A percentile compares a stretch with the other conserved stretches of the same genome.
Evolutionary conservation across 352 stramenopile genomes (phyloP).

Genomic region (Globisporangium mamillatum): DNA sequence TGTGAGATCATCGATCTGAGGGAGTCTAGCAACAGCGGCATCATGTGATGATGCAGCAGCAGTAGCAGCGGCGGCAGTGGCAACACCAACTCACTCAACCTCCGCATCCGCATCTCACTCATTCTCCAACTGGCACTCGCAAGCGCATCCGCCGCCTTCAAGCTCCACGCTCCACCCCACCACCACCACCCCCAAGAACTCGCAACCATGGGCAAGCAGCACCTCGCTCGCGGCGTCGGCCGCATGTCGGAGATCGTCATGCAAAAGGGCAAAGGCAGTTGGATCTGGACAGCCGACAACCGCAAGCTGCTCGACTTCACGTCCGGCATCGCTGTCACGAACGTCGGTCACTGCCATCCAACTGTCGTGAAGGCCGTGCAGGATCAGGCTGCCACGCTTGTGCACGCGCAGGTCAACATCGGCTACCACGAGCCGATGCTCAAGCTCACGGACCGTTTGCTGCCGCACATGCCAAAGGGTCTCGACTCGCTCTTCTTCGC

Average conservation of each 20-base stretch:
- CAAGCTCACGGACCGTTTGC: constrained; percentile 82
- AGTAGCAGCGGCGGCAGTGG: not conserved
- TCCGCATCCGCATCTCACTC: not conserved
- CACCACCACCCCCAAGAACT: not conserved
- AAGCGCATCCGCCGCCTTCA: constrained; percentile 16
- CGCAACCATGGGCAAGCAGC: constrained; percentile 57
- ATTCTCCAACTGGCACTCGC: constrained; percentile 28
- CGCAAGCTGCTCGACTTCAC: constrained; percentile 92
- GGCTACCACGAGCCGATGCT: constrained; percentile 92
- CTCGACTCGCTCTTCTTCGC: constrained; percentile 91
- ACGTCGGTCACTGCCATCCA: constrained; percentile 91
- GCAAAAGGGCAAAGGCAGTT: constrained; percentile 81
- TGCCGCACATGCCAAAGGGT: constrained; percentile 70
- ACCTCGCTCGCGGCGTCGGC: constrained; percentile 72
- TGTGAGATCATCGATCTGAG: not conserved
- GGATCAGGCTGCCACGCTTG: constrained; percentile 84
- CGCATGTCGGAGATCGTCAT: constrained; percentile 87
- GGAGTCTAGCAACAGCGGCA: not conserved
- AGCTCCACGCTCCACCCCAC: not conserved
- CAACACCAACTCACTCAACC: not conserved
- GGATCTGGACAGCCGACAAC: constrained; percentile 84
- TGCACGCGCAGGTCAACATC: constrained; percentile 92
- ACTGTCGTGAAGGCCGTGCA: constrained; percentile 88
- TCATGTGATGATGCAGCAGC: not conserved
- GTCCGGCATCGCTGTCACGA: constrained; percentile 91